Conservation (phyloP, 495 filamentous ascomycete species). For the Halenospora varia region DNA sequence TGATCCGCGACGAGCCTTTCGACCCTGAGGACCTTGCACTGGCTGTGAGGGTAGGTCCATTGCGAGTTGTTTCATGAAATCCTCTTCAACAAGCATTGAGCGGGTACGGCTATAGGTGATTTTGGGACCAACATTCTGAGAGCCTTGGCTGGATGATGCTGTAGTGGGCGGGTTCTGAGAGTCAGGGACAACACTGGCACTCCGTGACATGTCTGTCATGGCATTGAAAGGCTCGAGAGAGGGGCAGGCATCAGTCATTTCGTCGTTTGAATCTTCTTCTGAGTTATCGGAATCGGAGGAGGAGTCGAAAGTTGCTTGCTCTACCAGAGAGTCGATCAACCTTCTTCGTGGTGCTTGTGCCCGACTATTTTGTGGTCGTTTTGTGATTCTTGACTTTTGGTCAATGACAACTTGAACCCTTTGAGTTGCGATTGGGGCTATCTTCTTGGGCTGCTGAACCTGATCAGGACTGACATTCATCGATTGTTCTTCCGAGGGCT, state of each 20-base stretch:
- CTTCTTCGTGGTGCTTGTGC: conserved; percentile 35
- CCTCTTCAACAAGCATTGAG: conserved; percentile 41
- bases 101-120: conserved; percentile 47
- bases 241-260: not conserved
- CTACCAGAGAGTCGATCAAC: conserved; percentile 51
- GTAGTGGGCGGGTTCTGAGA: not conserved
- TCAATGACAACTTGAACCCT: not conserved
- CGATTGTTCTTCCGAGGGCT: not conserved
- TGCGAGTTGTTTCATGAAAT: conserved; percentile 28
- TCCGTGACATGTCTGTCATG: conserved; percentile 1
- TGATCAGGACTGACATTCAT: not conserved
- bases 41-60: conserved; percentile 24
- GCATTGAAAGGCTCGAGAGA: not conserved
- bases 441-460: not conserved
- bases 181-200: conserved; percentile 7
- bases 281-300: too few species aligned
- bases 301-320: too few species aligned
- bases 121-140: conserved; percentile 29
- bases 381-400: conserved; percentile 12
- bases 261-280: conserved; percentile 2
- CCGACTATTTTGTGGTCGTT: conserved; percentile 9
- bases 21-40: conserved; percentile 17
- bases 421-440: not conserved
- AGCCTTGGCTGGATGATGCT: conserved; percentile 15
- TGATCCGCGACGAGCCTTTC: conserved; percentile 23